These are phyloP conservation scores for Blastobotrys proliferans DNA, from an alignment of 1,139 yeast genomes.

Conservation along the genomic window DNA sequence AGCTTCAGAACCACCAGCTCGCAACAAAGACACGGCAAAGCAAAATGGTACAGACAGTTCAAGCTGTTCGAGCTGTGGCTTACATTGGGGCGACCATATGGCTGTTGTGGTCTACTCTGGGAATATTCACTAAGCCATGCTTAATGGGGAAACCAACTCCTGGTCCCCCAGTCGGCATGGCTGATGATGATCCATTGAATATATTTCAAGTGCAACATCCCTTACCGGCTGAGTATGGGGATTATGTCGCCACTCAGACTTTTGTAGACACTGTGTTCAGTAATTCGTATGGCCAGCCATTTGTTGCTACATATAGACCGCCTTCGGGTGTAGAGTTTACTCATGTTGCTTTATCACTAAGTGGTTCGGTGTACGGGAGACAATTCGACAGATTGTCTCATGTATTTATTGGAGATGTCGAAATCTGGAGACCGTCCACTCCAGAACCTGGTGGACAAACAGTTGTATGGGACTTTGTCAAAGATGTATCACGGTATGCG, in stretches of 20 bases:
- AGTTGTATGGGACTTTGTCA: conserved; percentile 44
- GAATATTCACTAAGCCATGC: neutral
- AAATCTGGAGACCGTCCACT: conserved; percentile 82
- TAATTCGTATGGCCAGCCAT: conserved; percentile 58
- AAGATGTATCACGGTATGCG: conserved; percentile 62
- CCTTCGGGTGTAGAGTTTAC: conserved; percentile 45
- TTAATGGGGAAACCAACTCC: too few relatives aligned
- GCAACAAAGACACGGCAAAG: too few relatives aligned
- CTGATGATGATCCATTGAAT: too few relatives aligned
- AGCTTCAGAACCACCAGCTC: too few relatives aligned
- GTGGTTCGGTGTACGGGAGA: conserved; percentile 57
- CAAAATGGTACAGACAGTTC: too few relatives aligned
- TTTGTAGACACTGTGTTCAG: conserved; percentile 50
- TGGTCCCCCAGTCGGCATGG: too few relatives aligned
- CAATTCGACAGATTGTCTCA: conserved; percentile 79
- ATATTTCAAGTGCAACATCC: conserved; percentile 13
- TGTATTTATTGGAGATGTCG: conserved; percentile 58
- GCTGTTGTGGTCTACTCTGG: neutral
- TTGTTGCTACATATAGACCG: conserved; percentile 40
- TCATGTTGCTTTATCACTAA: conserved; percentile 56
- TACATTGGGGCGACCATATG: neutral
- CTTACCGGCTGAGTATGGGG: conserved; percentile 22
- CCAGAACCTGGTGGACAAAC: conserved; percentile 64
- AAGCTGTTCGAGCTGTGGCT: neutral
- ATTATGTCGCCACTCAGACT: conserved; percentile 39